Conservation (phyloP, 345 rosid species). For the Heritiera littoralis region DNA sequence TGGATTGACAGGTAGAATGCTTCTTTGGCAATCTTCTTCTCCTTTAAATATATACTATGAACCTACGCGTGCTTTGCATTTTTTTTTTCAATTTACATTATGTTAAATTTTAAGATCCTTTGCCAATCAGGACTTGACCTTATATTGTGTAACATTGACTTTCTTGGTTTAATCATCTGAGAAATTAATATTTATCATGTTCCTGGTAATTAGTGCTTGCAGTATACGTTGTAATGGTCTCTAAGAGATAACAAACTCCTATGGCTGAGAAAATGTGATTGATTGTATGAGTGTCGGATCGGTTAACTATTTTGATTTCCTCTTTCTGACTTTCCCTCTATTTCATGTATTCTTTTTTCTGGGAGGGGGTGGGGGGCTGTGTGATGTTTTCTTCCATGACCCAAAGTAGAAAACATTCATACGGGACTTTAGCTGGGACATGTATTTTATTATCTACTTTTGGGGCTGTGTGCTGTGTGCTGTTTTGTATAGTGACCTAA, state of each 20-base stretch:
- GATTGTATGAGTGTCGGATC: not conserved
- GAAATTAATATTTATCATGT: not conserved
- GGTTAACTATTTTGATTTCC: not conserved
- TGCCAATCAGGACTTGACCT: not conserved
- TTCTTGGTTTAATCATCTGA: not conserved
- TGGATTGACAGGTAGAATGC: constrained; percentile 65
- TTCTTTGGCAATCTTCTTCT: not conserved
- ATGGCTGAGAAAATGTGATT: not conserved
- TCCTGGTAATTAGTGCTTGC: not conserved
- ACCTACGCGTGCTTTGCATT: not conserved
- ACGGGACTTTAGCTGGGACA: not conserved
- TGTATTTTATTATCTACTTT: not conserved
- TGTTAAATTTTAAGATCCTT: not conserved
- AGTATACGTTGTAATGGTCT: not conserved
- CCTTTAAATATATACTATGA: constrained; percentile 11
- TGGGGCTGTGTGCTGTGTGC: not conserved
- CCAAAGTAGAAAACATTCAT: not conserved
- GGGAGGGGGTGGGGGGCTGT: not conserved
- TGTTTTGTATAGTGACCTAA: not conserved
- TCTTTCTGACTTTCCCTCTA: not conserved
- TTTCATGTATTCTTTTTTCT: not conserved
- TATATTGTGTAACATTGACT: not conserved
- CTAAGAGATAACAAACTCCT: not conserved
- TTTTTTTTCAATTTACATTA: not conserved
- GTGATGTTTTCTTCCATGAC: not conserved